Conservation (phyloP, 1,139 yeast genomes). For the Blastobotrys niveus region DNA sequence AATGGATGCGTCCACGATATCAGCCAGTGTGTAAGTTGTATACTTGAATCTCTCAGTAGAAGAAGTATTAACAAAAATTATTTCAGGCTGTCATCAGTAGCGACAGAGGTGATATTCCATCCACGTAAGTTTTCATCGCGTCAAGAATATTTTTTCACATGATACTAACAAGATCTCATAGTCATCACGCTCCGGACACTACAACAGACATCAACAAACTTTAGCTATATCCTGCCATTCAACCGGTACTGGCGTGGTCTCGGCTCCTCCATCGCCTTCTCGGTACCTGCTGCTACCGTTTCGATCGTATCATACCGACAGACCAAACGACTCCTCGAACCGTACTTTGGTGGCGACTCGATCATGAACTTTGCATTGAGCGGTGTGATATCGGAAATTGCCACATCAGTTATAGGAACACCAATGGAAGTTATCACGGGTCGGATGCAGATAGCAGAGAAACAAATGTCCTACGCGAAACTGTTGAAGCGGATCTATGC, state of each 20-base stretch:
- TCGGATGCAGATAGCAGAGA: constrained; percentile 32
- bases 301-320: constrained; percentile 37
- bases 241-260: constrained; percentile 37
- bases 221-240: constrained; percentile 33
- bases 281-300: constrained; percentile 38
- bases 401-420: constrained; percentile 36
- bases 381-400: constrained; percentile 36
- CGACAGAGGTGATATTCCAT: no score
- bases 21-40: no score
- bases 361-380: constrained; percentile 32
- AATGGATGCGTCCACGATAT: no score
- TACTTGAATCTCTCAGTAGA: no score
- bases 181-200: constrained; percentile 37
- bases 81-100: no score
- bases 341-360: constrained; percentile 29
- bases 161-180: no score
- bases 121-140: no score
- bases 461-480: constrained; percentile 16
- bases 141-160: no score
- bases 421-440: constrained; percentile 41
- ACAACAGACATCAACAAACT: constrained; percentile 38
- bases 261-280: constrained; percentile 31
- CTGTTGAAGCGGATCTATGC: constrained; percentile 25
- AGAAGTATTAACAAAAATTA: no score
- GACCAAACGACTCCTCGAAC: constrained; percentile 30